Evolutionary conservation across 2,329 filamentous ascomycete species (phyloP), one percentile per base, ranked within the genome.

Genomic region (Penicillium sumatraense): DNA sequence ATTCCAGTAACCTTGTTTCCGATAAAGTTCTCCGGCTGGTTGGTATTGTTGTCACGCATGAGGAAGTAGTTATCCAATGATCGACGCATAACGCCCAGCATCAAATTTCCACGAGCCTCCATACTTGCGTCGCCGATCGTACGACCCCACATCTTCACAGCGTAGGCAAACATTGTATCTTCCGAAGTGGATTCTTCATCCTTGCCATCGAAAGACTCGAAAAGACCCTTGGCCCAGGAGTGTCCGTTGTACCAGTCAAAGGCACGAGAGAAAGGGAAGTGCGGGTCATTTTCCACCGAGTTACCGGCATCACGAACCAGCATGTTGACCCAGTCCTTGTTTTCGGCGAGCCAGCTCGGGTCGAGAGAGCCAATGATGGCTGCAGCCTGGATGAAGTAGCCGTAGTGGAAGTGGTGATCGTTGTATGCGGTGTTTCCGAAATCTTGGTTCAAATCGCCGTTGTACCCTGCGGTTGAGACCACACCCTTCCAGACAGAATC

Each of bases 171-270:
- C 86, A 97, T 92, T 60, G 87, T 86, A 73, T 98, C 95, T 75
- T 98, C 93, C 0, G 90, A 93, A 42, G 89, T 91, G 26, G 90
- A 95, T 72, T 98, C 95, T 75, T 81, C 75, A 36, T 82, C 80
- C 56, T 81, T 82, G 7, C 81, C 81, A 50, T 84, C 82, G 5
- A 75, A 79, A 16, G 81, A 83, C 40, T 79, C 78, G 58, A 79
- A 81, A 1, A 84, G 70, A 1, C 77, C 79, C 67, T 82, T 91
- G 2, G 93, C 93, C 91, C 93, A 97, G 55, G 89, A 92, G 80
- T 98, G 95, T 2, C 93, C 95, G 68, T 96, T 87, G 72, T 88
- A 98, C 91, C 91, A 97, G 75, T 98, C 95, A 68, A 97, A 98
- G 53, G 81, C 85, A 46, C 95, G 85, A 58, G 84, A 93, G 63